Evolutionary conservation across 176 grass and related monocot genomes (phyloP).

Genomic region (Themeda triandra): DNA sequence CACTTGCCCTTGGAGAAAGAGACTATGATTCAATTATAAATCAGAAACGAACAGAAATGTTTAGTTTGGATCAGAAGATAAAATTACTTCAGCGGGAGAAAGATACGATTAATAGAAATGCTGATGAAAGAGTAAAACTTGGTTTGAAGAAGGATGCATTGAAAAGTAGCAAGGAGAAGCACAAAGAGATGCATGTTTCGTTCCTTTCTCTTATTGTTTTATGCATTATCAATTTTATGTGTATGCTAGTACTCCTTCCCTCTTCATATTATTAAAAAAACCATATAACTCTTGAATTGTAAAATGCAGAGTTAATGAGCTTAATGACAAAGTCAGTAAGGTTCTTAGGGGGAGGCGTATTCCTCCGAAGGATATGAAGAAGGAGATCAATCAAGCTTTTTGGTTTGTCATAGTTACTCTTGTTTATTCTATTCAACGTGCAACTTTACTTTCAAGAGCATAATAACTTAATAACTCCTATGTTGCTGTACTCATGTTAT

Average conservation of each 20-base stretch:
- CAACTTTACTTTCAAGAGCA: conserved; percentile 12
- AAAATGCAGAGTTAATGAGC: conserved; percentile 67
- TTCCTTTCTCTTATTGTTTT: conserved; percentile 30
- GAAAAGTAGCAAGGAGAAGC: conserved; percentile 60
- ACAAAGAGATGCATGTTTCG: conserved; percentile 60
- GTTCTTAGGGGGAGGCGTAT: conserved; percentile 52
- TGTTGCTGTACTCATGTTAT: not conserved
- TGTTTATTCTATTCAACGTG: not conserved
- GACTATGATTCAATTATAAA: conserved; percentile 73
- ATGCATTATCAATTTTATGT: not conserved
- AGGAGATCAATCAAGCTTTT: conserved; percentile 66
- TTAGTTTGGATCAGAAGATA: conserved; percentile 75
- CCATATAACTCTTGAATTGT: conserved; percentile 22
- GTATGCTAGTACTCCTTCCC: not conserved
- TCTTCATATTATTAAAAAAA: not conserved
- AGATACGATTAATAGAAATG: conserved; percentile 60
- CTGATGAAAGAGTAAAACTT: conserved; percentile 73
- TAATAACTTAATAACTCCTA: conserved; percentile 9
- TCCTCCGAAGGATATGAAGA: conserved; percentile 69
- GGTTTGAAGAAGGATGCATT: conserved; percentile 75
- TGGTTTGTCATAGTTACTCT: conserved; percentile 44
- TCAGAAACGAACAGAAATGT: conserved; percentile 70
- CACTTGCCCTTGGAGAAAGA: conserved; percentile 53
- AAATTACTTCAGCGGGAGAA: conserved; percentile 72
- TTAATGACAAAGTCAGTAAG: conserved; percentile 65